These are phyloP conservation scores for Desmodesmus armatus DNA, from an alignment of 139 green algal genomes.

Conservation along the genomic window DNA sequence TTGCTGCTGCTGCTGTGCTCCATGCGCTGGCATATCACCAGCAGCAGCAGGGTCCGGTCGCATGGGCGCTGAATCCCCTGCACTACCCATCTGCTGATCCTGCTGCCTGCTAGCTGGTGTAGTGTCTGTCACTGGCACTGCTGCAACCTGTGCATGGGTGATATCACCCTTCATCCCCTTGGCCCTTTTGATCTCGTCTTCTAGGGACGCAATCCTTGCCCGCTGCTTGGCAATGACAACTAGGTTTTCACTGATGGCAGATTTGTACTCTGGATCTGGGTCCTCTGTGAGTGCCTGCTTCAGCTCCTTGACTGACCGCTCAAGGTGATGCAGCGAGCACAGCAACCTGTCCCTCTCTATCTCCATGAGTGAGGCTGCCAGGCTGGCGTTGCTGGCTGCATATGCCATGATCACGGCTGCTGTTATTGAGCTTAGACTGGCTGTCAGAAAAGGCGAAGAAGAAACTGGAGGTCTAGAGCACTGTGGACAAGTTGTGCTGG, in stretches of 20 bases:
- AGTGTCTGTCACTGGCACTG: neutral
- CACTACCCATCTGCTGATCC: neutral
- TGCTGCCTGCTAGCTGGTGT: constrained; percentile 12
- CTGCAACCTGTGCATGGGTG: neutral
- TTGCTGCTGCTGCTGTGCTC: neutral
- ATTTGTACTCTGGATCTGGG: constrained; percentile 40
- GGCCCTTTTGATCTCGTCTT: constrained; percentile 30
- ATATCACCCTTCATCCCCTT: constrained; percentile 12
- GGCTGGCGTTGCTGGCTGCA: neutral
- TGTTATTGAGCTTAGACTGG: neutral
- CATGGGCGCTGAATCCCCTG: neutral
- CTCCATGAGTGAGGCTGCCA: constrained; percentile 12
- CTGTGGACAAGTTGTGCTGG: neutral
- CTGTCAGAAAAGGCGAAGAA: too few species aligned
- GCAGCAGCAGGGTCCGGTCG: too few species aligned
- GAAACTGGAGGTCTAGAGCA: too few species aligned
- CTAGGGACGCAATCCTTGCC: constrained; percentile 30
- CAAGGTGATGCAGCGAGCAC: neutral
- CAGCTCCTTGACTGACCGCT: constrained; percentile 34
- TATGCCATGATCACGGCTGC: neutral
- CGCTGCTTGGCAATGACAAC: constrained; percentile 43
- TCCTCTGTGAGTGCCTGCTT: constrained; percentile 25
- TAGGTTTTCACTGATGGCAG: constrained; percentile 40
- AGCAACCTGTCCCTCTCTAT: constrained; percentile 35
- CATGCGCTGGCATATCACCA: neutral